Base-by-base conservation (phyloP, 108 stramenopile species). In the Cyclotella atomus region DNA sequence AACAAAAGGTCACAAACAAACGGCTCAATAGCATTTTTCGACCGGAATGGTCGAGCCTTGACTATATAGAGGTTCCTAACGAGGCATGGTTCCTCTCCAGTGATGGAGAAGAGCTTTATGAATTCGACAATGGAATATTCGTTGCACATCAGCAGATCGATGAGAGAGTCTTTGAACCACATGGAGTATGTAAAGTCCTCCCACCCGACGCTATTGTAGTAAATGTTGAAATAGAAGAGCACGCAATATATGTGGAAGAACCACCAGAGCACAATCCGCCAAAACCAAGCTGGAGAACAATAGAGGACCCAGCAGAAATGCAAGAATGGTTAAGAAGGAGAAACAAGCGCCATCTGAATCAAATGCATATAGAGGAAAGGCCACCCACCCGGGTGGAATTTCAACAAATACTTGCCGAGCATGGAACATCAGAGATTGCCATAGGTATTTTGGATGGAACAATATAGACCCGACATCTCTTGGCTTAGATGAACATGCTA, bases 121-220 rank as follows among this genome's bases (percentile, higher is more conserved):
- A 56, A 56, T 56, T 56, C 16, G 55, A 56, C 25, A 56, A 28
- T 56, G 55, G 55, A 16, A n/a, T 56, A 6, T 56, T 56, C 17
- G 9, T 56, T 12, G 25, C 28, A 28, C 55, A 56, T 27, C 4
- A 3, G 14, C 3, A 29, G 25, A 4, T 29, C 3, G 29, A 56
- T 27, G 55, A 56, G 55, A 7, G 28, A 21, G 25, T 30, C 4
- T 49, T 17, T 30, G 55, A 28, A 24, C 6, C 7, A 3, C 10
- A 56, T n/a, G 29, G 55, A 8, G 5, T 4, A 56, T 28, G 24
- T 7, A 56, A 56, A 27, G 27, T 56, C 28, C 55, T 28, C 5
- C 55, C 55, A 28, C 6, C 5, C 3, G 16, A 25, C 7, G 55
- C 25, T 12, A n/a, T 28, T 3, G 55, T 56, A 3, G 55, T 30